Evolutionary conservation across 2,329 filamentous ascomycete genomes (phyloP), one percentile per base, ranked within the genome.

Genomic region (Diaporthe velutina): DNA sequence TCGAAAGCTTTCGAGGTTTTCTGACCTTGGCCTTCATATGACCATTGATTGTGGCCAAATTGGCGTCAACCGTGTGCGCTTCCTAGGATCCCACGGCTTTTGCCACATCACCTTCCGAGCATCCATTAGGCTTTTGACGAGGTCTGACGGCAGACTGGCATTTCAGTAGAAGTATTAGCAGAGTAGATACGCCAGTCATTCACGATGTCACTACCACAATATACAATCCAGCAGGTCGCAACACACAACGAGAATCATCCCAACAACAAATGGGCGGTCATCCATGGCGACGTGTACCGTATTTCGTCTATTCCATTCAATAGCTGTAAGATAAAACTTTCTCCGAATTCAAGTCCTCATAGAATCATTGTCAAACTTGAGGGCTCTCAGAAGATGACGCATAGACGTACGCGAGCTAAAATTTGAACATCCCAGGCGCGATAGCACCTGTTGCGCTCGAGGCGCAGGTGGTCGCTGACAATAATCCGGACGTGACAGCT

Each of bases 361-460:
- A 50, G 42, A 35, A 28, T 10, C 4, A 8, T 10, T 1, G 25
- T 45, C 6, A 28, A 4, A 2, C 33, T 38, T 13, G 30, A 52
- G 22, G 28, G 8, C 22, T 12, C 3, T 13, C 3, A n/a, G 15
- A 4, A 30, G 8, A 33, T 22, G 9, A 19, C 9, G 4, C 25
- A 64, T 19, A n/a, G 42, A 50, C 33, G 22, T 28, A n/a, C 13
- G 17, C 15, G n/a, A 10, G 15, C 45, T 67, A 52, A 67, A 38
- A 3, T 7, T 28, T 66, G 5, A 35, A 52, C 2, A 2, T 25
- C 5, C 15, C 22, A 52, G 61, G 45, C 61, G 0, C 0, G 4
- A 15, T 38, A 3, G 9, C 15, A 0, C 1, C 4, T 8, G 10
- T 1, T 7, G 0, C 1, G 12, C 5, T 42, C 5, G 17, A 13